Conservation (phyloP, 202 grass and related monocot species). For the Schoenoplectus tabernaemontani region DNA sequence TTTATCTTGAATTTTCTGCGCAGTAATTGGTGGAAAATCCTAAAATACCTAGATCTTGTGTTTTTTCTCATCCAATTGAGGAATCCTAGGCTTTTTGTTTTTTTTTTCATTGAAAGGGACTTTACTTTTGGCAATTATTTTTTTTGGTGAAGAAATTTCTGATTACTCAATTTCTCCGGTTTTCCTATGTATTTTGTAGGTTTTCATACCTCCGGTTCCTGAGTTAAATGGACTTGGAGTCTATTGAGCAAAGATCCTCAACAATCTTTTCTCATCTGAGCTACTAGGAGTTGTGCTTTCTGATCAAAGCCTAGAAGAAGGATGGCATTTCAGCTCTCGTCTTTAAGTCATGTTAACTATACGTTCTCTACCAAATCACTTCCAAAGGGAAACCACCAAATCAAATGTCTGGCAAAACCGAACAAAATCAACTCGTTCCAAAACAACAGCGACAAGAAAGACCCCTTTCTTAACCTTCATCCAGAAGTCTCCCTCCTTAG, state of each 20-base stretch:
- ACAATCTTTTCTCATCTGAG: neutral
- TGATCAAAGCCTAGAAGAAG: neutral
- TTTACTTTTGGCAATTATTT: neutral
- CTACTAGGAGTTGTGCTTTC: neutral
- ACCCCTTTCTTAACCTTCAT: slow-evolving; percentile 75
- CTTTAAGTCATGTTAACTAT: slow-evolving; percentile 3
- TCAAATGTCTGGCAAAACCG: slow-evolving; percentile 12
- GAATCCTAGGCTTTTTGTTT: neutral
- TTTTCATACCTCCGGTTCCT: neutral
- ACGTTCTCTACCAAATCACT: slow-evolving; percentile 11
- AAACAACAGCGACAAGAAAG: slow-evolving; percentile 37
- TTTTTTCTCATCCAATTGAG: neutral
- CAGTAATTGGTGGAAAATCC: neutral
- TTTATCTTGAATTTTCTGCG: neutral
- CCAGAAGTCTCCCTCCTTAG: slow-evolving; percentile 84
- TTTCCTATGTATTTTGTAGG: neutral
- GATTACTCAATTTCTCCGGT: neutral
- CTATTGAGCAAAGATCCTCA: neutral
- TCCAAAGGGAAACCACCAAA: neutral
- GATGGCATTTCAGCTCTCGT: slow-evolving; percentile 20
- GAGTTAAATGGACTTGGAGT: neutral
- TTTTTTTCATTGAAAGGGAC: slow-evolving; percentile 8
- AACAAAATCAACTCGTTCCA: slow-evolving; percentile 29
- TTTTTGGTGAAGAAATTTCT: neutral
- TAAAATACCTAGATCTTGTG: neutral